phyloP scores from a whole-genome alignment of 2,329 filamentous ascomycete genomes.

The Clonostachys byssicola region DNA sequence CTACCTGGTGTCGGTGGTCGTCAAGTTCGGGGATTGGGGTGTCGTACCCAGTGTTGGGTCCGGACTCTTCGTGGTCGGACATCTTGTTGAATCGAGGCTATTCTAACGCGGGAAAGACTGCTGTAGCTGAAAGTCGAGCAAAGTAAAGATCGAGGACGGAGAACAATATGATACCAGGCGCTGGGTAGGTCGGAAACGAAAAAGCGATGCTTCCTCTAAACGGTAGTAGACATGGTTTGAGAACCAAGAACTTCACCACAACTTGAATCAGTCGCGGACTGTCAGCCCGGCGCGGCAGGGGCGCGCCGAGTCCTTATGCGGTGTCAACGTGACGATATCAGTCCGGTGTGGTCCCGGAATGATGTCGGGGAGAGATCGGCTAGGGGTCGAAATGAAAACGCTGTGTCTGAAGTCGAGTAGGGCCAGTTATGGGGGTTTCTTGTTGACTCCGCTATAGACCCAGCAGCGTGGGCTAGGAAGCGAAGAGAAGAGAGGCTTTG shows the following conservation, averaged over 20 bases:
- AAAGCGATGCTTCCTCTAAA: neutral
- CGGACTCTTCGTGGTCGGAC: constrained; percentile 7
- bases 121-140: neutral
- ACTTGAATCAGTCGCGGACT: too few relatives aligned
- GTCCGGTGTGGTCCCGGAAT: constrained; percentile 6
- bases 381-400: neutral
- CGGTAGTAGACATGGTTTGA: neutral
- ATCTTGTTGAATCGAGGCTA: neutral
- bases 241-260: neutral
- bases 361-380: neutral
- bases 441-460: constrained; percentile 96
- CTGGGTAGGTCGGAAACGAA: neutral
- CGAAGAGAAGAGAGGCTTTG: constrained; percentile 71
- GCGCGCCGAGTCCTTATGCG: constrained; percentile 24
- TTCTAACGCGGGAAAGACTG: neutral
- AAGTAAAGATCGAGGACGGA: too few relatives aligned
- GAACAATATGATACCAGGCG: too few relatives aligned
- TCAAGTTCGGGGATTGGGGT: constrained; percentile 78
- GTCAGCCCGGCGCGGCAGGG: constrained; percentile 20
- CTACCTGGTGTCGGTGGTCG: constrained; percentile 72
- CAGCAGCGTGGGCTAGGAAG: constrained; percentile 88
- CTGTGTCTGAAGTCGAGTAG: constrained; percentile 10
- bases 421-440: constrained; percentile 90
- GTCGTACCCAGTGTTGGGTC: constrained; percentile 60
- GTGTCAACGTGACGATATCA: constrained; percentile 6